Conservation (phyloP, 345 rosid species). For the Aquilaria yunnanensis region DNA sequence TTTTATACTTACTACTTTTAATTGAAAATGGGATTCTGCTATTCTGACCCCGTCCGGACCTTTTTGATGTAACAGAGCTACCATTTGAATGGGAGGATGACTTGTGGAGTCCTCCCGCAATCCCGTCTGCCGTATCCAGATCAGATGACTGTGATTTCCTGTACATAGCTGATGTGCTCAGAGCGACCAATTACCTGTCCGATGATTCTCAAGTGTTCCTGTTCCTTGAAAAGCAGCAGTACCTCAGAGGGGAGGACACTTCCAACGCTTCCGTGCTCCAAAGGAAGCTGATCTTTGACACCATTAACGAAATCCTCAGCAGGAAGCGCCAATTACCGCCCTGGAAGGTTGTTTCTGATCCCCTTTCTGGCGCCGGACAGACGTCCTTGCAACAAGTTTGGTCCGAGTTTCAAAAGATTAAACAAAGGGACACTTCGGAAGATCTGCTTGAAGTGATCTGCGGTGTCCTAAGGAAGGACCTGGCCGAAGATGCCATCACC, state of each 20-base stretch:
- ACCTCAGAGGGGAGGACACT: slow-evolving; percentile 46
- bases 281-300: slow-evolving; percentile 71
- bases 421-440: slow-evolving; percentile 39
- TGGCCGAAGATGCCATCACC: slow-evolving; percentile 45
- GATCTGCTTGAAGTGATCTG: slow-evolving; percentile 61
- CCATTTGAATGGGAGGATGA: slow-evolving; percentile 58
- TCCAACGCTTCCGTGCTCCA: slow-evolving; percentile 44
- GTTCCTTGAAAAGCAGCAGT: slow-evolving; percentile 70
- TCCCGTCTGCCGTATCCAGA: slow-evolving; percentile 26
- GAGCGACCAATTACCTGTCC: slow-evolving; percentile 49
- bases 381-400: slow-evolving; percentile 45
- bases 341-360: slow-evolving; percentile 32
- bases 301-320: slow-evolving; percentile 49
- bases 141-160: slow-evolving; percentile 45
- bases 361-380: slow-evolving; percentile 8
- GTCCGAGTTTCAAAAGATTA: slow-evolving; percentile 55
- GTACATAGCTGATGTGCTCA: slow-evolving; percentile 69
- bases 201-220: slow-evolving; percentile 53
- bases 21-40: no score
- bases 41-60: neutral
- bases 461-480: slow-evolving; percentile 70
- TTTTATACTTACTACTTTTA: no score
- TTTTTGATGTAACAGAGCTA: slow-evolving; percentile 29
- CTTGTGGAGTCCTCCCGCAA: slow-evolving; percentile 38
- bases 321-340: slow-evolving; percentile 46